Conservation (phyloP, 2,329 filamentous ascomycete species). For the Aspergillus ibericus region DNA sequence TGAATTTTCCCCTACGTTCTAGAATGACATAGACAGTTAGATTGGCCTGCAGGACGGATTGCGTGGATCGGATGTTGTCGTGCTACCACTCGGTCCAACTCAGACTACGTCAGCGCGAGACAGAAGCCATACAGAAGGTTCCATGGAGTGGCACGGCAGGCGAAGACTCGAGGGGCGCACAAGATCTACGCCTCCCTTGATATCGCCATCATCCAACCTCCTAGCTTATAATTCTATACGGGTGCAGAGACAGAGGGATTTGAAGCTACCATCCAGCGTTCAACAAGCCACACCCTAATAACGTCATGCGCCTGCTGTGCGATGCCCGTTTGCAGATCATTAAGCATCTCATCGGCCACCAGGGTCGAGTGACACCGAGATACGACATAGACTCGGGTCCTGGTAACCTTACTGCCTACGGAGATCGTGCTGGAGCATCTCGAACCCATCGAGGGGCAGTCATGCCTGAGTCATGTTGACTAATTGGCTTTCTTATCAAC, state of each 20-base stretch:
- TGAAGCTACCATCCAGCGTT: background rate
- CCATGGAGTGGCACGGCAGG: slow-evolving; percentile 7
- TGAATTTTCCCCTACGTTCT: background rate
- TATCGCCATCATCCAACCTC: background rate
- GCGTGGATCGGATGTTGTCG: background rate
- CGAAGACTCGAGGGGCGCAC: slow-evolving; percentile 5
- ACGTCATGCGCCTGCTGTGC: background rate
- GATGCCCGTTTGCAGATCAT: slow-evolving; percentile 1
- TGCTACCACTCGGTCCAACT: background rate
- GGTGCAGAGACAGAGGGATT: background rate
- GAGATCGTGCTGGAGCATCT: background rate
- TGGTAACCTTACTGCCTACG: background rate
- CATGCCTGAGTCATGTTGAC: background rate
- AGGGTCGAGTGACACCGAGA: background rate
- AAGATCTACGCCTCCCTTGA: background rate
- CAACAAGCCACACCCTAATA: slow-evolving; percentile 1
- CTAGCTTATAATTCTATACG: background rate
- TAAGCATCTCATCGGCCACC: background rate
- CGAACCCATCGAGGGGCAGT: background rate
- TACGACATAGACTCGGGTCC: background rate
- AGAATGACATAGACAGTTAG: background rate
- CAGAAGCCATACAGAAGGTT: slow-evolving; percentile 6
- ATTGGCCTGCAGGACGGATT: background rate
- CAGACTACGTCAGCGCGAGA: background rate
- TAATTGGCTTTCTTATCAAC: background rate